A percentile compares a stretch with the other conserved stretches of the same genome.
Conservation (phyloP, 2,329 filamentous ascomycete species). For the Aspergillus phoenicis region DNA sequence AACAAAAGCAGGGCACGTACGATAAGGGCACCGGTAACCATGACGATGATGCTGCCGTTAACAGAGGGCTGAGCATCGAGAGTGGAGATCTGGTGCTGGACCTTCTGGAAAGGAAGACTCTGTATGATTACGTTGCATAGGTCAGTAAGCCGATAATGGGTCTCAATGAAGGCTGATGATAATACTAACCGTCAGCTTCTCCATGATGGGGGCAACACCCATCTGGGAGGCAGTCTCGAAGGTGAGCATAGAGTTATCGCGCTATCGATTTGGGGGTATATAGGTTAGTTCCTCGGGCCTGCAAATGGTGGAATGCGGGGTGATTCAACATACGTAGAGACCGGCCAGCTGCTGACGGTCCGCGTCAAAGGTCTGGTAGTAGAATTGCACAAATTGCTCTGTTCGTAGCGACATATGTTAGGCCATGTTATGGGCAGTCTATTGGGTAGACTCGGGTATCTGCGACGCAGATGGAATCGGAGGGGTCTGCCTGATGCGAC, state of each 20-base stretch:
- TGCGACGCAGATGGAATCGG: background rate
- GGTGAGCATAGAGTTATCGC: slow-evolving; percentile 85
- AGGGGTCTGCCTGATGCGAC: background rate
- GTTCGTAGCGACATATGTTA: slow-evolving; percentile 28
- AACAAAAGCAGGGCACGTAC: slow-evolving; percentile 55
- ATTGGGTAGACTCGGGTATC: background rate
- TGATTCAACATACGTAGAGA: slow-evolving; percentile 73
- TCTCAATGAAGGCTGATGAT: background rate
- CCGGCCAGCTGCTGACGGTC: slow-evolving; percentile 65
- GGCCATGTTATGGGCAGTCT: slow-evolving; percentile 12
- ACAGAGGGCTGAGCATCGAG: slow-evolving; percentile 80
- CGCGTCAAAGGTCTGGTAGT: slow-evolving; percentile 84
- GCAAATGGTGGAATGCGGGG: background rate
- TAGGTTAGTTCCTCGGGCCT: too few species aligned
- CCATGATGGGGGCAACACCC: slow-evolving; percentile 68
- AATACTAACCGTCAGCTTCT: slow-evolving; percentile 75
- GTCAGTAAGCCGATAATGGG: background rate
- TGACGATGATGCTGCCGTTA: slow-evolving; percentile 74
- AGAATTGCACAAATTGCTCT: slow-evolving; percentile 89
- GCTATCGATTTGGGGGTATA: slow-evolving; percentile 51
- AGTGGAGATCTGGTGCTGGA: slow-evolving; percentile 75
- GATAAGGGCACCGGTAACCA: slow-evolving; percentile 83
- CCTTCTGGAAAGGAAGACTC: slow-evolving; percentile 77
- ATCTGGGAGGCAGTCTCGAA: slow-evolving; percentile 74
- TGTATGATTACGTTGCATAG: slow-evolving; percentile 41